Conservation (phyloP, 139 green algal genomes). For the Volvox reticuliferus region DNA sequence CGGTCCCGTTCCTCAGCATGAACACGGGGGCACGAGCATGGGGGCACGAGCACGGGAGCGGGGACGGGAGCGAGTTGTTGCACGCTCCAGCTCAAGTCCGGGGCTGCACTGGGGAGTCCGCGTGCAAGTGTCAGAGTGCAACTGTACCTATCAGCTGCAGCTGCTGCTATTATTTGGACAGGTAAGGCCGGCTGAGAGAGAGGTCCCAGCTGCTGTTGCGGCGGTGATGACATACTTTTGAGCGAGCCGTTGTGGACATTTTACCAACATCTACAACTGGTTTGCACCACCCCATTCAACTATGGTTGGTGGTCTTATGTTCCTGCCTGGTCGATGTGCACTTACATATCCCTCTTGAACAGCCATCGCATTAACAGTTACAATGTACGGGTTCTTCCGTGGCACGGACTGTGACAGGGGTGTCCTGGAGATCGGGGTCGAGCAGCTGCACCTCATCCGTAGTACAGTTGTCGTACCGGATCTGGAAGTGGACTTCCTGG, state of each 20-base stretch:
- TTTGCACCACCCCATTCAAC: no score
- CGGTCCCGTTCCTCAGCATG: no score
- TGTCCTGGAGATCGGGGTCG: background rate
- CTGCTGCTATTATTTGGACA: background rate
- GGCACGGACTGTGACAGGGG: background rate
- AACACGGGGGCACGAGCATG: no score
- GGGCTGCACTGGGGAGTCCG: no score
- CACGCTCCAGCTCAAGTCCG: no score
- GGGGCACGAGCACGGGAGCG: background rate
- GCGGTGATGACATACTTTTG: background rate
- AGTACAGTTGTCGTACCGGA: background rate
- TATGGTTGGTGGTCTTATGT: no score
- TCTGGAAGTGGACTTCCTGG: background rate
- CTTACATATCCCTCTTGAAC: background rate
- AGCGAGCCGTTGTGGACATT: background rate
- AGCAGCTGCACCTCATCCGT: background rate
- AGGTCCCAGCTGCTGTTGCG: background rate
- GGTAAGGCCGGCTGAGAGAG: background rate
- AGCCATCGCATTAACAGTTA: background rate
- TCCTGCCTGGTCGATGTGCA: background rate
- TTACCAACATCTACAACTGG: background rate
- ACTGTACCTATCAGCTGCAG: no score
- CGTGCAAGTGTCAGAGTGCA: background rate
- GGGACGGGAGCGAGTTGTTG: no score
- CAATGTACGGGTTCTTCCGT: background rate